Conservation (phyloP, 805 yeast genomes). For the Huiozyma sinensis region DNA sequence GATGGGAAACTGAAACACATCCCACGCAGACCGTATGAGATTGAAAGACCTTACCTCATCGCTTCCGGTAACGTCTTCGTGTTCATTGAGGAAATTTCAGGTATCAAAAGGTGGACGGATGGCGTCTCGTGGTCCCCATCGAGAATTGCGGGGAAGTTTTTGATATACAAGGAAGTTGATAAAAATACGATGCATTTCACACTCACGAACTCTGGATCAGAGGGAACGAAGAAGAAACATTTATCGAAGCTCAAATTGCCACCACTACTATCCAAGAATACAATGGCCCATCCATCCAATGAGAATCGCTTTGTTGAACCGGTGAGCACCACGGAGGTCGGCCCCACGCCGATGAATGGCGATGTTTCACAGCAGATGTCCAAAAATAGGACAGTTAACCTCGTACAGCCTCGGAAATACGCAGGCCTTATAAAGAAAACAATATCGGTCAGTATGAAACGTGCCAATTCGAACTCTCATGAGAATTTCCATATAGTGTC, state of each 20-base stretch:
- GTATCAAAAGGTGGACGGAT: conserved; percentile 92
- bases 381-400: conserved; percentile 1
- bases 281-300: background rate
- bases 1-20: conserved; percentile 50
- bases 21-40: conserved; percentile 71
- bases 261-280: conserved; percentile 7
- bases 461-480: conserved; percentile 29
- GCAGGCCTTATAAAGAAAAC: conserved; percentile 77
- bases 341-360: conserved; percentile 16
- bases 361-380: background rate
- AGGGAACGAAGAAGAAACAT: background rate
- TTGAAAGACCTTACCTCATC: conserved; percentile 57
- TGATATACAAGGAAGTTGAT: conserved; percentile 60
- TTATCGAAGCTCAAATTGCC: conserved; percentile 8
- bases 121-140: conserved; percentile 94
- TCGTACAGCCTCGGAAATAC: conserved; percentile 11
- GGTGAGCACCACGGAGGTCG: conserved; percentile 1
- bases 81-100: conserved; percentile 70
- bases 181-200: conserved; percentile 11
- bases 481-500: conserved; percentile 50
- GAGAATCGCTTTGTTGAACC: background rate
- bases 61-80: conserved; percentile 74
- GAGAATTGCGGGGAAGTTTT: conserved; percentile 72
- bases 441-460: conserved; percentile 46
- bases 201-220: conserved; percentile 25